Conservation (phyloP, 2,329 filamentous ascomycete species). For the Fusarium temperatum region DNA sequence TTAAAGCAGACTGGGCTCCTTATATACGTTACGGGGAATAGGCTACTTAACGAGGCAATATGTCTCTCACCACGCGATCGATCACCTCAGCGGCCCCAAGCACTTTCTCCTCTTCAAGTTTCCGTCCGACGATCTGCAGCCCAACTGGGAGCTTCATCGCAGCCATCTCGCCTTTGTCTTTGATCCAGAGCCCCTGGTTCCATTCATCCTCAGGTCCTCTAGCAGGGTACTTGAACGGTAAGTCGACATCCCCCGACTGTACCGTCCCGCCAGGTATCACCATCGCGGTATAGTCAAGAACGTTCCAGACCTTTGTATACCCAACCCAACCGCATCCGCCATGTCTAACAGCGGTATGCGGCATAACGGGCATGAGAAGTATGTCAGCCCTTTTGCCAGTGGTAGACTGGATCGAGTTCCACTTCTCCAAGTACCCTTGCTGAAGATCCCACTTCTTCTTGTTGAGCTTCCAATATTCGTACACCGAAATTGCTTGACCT, state of each 20-base stretch:
- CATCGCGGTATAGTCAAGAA: background rate
- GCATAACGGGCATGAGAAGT: background rate
- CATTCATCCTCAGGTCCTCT: background rate
- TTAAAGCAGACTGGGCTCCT: no score
- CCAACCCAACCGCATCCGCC: constrained; percentile 1
- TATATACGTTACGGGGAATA: background rate
- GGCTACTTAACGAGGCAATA: background rate
- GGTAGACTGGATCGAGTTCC: background rate
- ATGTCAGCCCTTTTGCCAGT: background rate
- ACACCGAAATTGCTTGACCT: background rate
- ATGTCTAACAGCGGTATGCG: background rate
- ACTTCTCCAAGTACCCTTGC: background rate
- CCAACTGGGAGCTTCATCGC: background rate
- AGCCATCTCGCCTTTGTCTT: background rate
- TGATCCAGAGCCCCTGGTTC: background rate
- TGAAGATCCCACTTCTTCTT: background rate
- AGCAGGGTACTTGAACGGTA: background rate
- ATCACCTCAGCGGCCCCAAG: background rate
- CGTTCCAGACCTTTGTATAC: constrained; percentile 1
- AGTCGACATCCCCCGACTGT: background rate
- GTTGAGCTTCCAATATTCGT: constrained; percentile 2
- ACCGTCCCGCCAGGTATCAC: background rate
- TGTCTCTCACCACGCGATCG: background rate
- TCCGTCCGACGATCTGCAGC: background rate
- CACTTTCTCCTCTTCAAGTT: background rate